Conservation (phyloP, 192 early-diverging fungal species). For the Obelidium mucronatum region DNA sequence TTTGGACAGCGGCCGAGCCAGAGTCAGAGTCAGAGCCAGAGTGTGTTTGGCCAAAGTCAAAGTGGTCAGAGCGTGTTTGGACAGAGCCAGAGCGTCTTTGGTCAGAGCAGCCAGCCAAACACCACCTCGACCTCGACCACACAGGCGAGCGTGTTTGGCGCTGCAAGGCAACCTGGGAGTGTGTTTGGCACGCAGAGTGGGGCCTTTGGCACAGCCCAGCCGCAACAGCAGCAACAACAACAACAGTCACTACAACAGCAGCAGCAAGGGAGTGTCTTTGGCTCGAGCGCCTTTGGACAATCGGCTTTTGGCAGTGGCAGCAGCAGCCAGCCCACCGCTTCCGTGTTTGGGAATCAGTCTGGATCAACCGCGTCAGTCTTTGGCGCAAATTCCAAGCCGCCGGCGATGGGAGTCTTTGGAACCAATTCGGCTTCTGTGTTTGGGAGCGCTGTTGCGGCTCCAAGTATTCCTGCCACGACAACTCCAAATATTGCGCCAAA, state of each 20-base stretch:
- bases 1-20: too few species aligned
- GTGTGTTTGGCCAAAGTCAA: too few species aligned
- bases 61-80: neutral
- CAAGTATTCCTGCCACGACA: neutral
- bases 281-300: conserved; percentile 3
- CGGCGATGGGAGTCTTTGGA: neutral
- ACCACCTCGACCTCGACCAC: neutral
- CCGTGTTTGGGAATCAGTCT: neutral
- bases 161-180: neutral
- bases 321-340: neutral
- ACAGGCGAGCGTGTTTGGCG: neutral
- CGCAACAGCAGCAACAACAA: neutral
- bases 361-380: neutral
- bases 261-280: neutral
- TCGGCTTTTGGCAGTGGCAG: too few species aligned
- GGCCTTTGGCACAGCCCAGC: neutral
- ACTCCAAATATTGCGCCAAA: neutral
- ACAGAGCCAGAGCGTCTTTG: neutral
- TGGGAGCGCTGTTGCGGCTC: neutral
- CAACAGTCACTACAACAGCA: neutral
- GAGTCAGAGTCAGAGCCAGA: neutral
- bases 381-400: neutral
- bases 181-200: neutral
- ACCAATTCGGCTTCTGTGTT: neutral
- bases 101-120: neutral